Evolutionary conservation across 441 rosid species (phyloP).

Genomic region (Biscutella laevigata): DNA sequence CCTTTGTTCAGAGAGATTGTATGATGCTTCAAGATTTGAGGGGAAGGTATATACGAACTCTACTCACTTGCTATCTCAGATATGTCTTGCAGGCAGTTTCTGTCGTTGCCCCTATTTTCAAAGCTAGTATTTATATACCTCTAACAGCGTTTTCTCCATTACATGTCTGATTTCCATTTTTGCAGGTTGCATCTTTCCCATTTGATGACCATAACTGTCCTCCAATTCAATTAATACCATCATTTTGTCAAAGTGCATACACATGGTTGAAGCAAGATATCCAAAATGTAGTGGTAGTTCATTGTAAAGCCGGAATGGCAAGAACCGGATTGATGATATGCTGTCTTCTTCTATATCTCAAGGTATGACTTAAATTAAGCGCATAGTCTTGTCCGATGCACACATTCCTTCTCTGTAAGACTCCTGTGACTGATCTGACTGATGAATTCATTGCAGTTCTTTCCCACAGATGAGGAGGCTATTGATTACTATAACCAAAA

Average conservation of each 20-base stretch:
- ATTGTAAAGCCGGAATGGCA: constrained; percentile 86
- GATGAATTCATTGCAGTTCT: constrained; percentile 45
- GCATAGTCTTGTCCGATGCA: not conserved
- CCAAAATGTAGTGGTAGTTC: constrained; percentile 79
- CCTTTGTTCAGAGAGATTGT: constrained; percentile 77
- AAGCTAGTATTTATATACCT: not conserved
- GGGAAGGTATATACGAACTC: constrained; percentile 48
- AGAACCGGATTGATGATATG: constrained; percentile 88
- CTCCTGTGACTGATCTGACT: constrained; percentile 3
- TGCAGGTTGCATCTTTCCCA: constrained; percentile 78
- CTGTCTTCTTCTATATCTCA: constrained; percentile 67
- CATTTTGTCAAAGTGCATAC: constrained; percentile 77
- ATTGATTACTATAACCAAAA: constrained; percentile 70
- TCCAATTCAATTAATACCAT: constrained; percentile 59
- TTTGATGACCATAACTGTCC: constrained; percentile 89
- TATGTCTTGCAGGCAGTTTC: not conserved
- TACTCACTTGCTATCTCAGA: constrained; percentile 6
- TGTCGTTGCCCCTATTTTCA: not conserved
- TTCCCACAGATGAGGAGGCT: constrained; percentile 65
- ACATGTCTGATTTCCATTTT: not conserved
- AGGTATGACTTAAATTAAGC: constrained; percentile 36
- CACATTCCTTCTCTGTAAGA: not conserved
- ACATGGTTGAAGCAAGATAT: constrained; percentile 86
- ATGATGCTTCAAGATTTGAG: constrained; percentile 63
- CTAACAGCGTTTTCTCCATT: not conserved